These are phyloP conservation scores for Dentipellis fragilis DNA, from an alignment of 768 basidiomycete genomes.

Conservation along the genomic window DNA sequence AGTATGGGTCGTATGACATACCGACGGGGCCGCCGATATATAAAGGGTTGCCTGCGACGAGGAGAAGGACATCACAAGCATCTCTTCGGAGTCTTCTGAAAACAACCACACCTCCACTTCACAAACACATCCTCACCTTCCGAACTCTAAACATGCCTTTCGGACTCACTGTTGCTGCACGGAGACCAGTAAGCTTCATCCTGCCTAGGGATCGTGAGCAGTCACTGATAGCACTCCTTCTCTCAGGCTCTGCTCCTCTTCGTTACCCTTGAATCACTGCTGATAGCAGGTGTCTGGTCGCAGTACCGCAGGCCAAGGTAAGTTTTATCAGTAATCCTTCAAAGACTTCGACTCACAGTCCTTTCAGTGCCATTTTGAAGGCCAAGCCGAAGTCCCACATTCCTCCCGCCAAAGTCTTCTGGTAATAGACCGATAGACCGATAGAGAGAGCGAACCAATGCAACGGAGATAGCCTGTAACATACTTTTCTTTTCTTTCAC, in stretches of 20 bases:
- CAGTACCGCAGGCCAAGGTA: conserved; percentile 18
- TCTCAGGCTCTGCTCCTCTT: conserved; percentile 18
- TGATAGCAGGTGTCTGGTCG: conserved; percentile 15
- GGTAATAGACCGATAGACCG: background rate
- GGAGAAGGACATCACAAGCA: too few species aligned
- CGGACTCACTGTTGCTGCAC: conserved; percentile 9
- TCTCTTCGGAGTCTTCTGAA: too few species aligned
- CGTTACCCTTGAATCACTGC: conserved; percentile 14
- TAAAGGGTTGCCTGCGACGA: too few species aligned
- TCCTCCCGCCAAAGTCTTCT: conserved; percentile 1
- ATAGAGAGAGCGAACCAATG: too few species aligned
- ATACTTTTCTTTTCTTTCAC: too few species aligned
- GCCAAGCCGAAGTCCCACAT: conserved; percentile 4
- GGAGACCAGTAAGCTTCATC: conserved; percentile 14
- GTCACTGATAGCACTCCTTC: background rate
- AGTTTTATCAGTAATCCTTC: background rate
- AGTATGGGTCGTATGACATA: too few species aligned
- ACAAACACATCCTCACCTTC: too few species aligned
- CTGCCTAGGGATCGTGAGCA: background rate
- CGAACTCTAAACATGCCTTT: background rate
- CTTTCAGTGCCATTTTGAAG: background rate
- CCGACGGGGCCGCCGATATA: too few species aligned
- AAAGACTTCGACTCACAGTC: background rate
- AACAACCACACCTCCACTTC: too few species aligned
- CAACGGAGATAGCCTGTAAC: too few species aligned